Base-by-base conservation (phyloP, 2,329 filamentous ascomycete genomes). In the Neofusicoccum cordaticola region DNA sequence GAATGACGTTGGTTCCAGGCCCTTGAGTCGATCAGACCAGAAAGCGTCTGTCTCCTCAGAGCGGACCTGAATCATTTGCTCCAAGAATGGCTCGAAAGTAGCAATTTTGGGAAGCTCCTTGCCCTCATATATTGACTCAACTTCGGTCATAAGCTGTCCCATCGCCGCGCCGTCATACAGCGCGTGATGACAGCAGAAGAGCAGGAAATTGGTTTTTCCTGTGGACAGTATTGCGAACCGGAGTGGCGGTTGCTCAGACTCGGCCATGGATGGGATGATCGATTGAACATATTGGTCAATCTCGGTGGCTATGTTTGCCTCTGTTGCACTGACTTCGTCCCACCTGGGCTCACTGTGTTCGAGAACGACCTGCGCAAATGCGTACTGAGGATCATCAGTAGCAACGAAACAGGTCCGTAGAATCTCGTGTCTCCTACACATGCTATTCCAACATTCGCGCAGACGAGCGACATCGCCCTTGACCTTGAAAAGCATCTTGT, bases 81-180 rank as follows among this genome's bases (percentile, higher is more conserved):
- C 74, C 27, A 97, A 77, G 71, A 95, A 95, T 0, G 79, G 72
- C 13, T 84, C 82, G 67, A 92, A 92, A 0, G 84, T 73, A 0
- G 86, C 77, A 0, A 86, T 73, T 0, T 79, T 67, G 0, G 79
- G 75, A 0, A 95, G 77, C 0, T 69, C 7, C 0, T 76, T 61
- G 0, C 81, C 83, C 0, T 74, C 66, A 39, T 88, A 86, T 2
- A 85, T 67, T 1, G 80, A 73, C 70, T 95, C 87, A 1, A 96
- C 79, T 71, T 97, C 93, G 0, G 84, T 75, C 27, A 94, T 83
- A 0, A 97, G 80, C 8, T 83, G 81, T 0, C 83, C 80, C 71
- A 97, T 89, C 0, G 92, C 92, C 41, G 90, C 87, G 0, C 90
- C 93, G 76, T 97, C 93, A 70, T 97, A 96, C 0, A 97, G 80